Percentiles rank a stretch among this genome's conserved stretches.
phyloP scores from a whole-genome alignment of 2,329 filamentous ascomycete species.

The Paraphaeosphaeria minitans region DNA sequence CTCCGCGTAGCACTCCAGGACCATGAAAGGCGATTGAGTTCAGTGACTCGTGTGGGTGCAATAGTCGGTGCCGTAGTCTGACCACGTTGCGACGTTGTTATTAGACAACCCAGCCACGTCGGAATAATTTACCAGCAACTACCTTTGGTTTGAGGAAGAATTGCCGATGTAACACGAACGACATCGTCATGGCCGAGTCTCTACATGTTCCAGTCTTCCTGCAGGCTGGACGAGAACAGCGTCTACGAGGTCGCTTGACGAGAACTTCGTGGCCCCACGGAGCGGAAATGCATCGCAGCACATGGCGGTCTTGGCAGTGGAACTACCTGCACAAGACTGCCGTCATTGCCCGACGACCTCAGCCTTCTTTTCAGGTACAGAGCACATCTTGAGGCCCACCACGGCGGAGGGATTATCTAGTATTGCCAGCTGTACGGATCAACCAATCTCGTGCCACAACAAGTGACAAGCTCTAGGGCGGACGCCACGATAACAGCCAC shows the following conservation, averaged over 20 bases:
- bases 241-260: not conserved
- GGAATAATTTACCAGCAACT: not conserved
- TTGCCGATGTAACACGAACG: not conserved
- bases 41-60: not conserved
- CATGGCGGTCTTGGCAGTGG: not conserved
- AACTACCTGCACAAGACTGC: not conserved
- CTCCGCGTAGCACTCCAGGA: not conserved
- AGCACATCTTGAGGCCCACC: not conserved
- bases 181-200: not conserved
- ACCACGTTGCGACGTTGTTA: too few relatives aligned
- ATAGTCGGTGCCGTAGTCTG: not conserved
- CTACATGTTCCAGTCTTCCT: too few relatives aligned
- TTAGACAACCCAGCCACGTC: not conserved
- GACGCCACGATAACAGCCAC: not conserved
- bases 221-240: not conserved
- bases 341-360: not conserved
- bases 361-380: conserved; percentile 10
- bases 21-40: not conserved
- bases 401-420: not conserved
- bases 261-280: not conserved
- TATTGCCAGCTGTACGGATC: not conserved
- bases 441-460: not conserved
- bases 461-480: not conserved
- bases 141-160: not conserved
- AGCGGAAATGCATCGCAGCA: not conserved